A percentile compares a stretch with the other conserved stretches of the same genome.
phyloP scores from a whole-genome alignment of 768 basidiomycete species.

The Xerocomus brunneocitrinus region DNA sequence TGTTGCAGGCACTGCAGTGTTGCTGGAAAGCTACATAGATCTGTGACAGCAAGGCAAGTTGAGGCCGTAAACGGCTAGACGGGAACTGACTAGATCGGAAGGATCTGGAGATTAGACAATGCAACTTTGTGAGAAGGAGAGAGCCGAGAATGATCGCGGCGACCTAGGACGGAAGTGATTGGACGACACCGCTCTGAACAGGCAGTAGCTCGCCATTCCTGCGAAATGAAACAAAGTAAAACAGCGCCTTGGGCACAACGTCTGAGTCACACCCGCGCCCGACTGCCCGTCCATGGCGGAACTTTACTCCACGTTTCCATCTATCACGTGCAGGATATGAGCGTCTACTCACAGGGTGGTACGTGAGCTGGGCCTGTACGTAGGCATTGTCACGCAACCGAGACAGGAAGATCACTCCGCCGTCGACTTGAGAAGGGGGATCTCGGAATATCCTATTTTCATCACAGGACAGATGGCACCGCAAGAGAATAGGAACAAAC shows the following conservation, averaged over 20 bases:
- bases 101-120: slow-evolving; percentile 19
- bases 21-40: slow-evolving; percentile 19
- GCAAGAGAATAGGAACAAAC: background rate
- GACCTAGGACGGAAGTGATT: slow-evolving; percentile 18
- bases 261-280: slow-evolving; percentile 6
- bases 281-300: slow-evolving; percentile 22
- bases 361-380: background rate
- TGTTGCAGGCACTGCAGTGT: slow-evolving; percentile 32
- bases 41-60: slow-evolving; percentile 24
- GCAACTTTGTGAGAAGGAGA: slow-evolving; percentile 14
- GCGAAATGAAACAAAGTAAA: slow-evolving; percentile 21
- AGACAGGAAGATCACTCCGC: background rate
- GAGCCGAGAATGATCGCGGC: slow-evolving; percentile 20
- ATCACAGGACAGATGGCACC: background rate
- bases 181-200: slow-evolving; percentile 18
- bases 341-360: background rate
- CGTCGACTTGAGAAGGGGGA: background rate
- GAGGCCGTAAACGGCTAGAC: slow-evolving; percentile 23
- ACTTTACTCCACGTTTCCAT: slow-evolving; percentile 4
- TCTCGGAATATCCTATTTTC: background rate
- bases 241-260: slow-evolving; percentile 19
- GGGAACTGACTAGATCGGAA: slow-evolving; percentile 14
- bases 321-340: background rate
- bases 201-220: slow-evolving; percentile 20
- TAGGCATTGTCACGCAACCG: background rate